phyloP scores from a whole-genome alignment of 2,329 filamentous ascomycete genomes.

The Ciborinia camelliae region DNA sequence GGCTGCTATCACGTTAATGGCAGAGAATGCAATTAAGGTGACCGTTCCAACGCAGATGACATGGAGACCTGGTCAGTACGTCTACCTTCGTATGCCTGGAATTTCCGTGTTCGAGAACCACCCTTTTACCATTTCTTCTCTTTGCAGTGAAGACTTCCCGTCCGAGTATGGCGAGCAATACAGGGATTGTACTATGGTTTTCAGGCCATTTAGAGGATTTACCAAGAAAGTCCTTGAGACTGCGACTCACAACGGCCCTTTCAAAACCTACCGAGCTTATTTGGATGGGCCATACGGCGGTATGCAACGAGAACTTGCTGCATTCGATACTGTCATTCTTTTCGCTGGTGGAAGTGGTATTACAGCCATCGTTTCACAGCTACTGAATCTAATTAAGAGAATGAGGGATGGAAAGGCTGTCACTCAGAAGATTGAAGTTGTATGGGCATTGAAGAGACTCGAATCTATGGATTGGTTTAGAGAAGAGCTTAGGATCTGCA shows the following conservation, averaged over 20 bases:
- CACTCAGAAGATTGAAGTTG: conserved; percentile 81
- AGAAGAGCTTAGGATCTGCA: conserved; percentile 87
- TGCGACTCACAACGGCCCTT: conserved; percentile 79
- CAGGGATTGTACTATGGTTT: conserved; percentile 84
- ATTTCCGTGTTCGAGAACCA: conserved; percentile 91
- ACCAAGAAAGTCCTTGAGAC: conserved; percentile 81
- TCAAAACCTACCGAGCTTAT: conserved; percentile 88
- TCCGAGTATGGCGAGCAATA: conserved; percentile 87
- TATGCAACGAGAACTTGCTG: conserved; percentile 83
- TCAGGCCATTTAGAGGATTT: conserved; percentile 88
- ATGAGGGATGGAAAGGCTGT: conserved; percentile 95
- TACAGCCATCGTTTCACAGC: conserved; percentile 86
- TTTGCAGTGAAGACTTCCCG: conserved; percentile 90
- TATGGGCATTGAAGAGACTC: conserved; percentile 89
- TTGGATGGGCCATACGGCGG: conserved; percentile 93
- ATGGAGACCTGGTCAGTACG: conserved; percentile 91
- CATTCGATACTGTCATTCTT: conserved; percentile 89
- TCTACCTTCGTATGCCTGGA: conserved; percentile 90
- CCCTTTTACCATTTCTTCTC: conserved; percentile 89
- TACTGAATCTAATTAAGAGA: conserved; percentile 90
- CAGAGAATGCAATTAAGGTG: conserved; percentile 92
- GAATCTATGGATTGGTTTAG: conserved; percentile 98
- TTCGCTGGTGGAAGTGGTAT: conserved; percentile 94
- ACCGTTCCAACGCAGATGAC: conserved; percentile 90
- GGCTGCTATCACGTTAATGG: conserved; percentile 81